Evolutionary conservation across 2,329 filamentous ascomycete genomes (phyloP).

Genomic region (Diaporthe caulivora): DNA sequence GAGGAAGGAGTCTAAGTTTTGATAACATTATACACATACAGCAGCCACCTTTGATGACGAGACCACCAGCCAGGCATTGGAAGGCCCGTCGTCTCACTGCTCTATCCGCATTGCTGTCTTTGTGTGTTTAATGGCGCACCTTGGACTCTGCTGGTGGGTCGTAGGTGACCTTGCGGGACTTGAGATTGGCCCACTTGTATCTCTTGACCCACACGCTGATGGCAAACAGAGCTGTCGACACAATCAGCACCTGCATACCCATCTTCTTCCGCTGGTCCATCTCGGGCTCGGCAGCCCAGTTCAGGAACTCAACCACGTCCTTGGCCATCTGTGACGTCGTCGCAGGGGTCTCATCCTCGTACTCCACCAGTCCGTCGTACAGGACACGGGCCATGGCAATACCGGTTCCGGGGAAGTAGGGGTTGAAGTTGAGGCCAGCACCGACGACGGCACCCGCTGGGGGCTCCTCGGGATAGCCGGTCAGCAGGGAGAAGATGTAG

Average conservation of each 20-base stretch:
- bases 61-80: conserved; percentile 24
- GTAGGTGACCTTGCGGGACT: conserved; percentile 94
- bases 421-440: conserved; percentile 98
- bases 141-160: conserved; percentile 74
- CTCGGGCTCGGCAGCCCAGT: conserved; percentile 99
- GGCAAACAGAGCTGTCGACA: conserved; percentile 83
- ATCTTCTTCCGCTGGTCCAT: conserved; percentile 99
- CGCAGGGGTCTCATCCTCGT: conserved; percentile 95
- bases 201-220: conserved; percentile 98
- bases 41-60: conserved; percentile 20
- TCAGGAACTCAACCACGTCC: conserved; percentile 98
- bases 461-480: conserved; percentile 96
- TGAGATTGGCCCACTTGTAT: conserved; percentile 98
- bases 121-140: conserved; percentile 58
- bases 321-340: conserved; percentile 99
- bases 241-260: conserved; percentile 94
- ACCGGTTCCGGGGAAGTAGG: conserved; percentile 98
- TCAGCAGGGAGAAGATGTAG: conserved; percentile 98
- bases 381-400: conserved; percentile 99
- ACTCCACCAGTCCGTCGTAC: conserved; percentile 97
- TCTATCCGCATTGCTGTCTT: conserved; percentile 32
- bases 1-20: conserved; percentile 42
- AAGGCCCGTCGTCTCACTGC: conserved; percentile 24
- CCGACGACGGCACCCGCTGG: conserved; percentile 89
- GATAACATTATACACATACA: conserved; percentile 49